These are phyloP conservation scores for Vigna angularis DNA, from an alignment of 306 rosid species.

Conservation along the genomic window DNA sequence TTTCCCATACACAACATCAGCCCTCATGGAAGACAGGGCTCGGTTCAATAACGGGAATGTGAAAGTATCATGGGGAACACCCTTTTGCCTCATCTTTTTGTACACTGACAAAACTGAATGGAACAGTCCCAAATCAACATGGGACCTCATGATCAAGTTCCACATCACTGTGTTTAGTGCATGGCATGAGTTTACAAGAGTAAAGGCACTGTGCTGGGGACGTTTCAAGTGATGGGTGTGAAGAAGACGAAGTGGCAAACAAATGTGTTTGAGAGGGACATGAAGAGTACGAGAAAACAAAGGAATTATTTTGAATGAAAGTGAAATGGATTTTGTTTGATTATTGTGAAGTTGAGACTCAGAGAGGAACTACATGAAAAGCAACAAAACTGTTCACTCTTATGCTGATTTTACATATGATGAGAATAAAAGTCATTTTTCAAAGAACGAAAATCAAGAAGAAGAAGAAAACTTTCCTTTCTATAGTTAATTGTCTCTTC, in stretches of 20 bases:
- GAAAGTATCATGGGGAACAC: constrained; percentile 52
- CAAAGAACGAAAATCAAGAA: not conserved
- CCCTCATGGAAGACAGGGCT: constrained; percentile 41
- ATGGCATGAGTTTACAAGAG: constrained; percentile 42
- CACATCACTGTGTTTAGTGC: constrained; percentile 44
- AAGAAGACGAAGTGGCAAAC: constrained; percentile 45
- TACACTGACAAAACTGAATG: constrained; percentile 49
- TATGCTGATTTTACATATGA: not conserved
- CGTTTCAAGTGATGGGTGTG: constrained; percentile 59
- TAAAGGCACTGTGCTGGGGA: constrained; percentile 16
- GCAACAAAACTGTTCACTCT: not conserved
- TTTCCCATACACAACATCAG: constrained; percentile 47
- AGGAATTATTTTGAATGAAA: constrained; percentile 40
- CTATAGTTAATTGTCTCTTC: no score
- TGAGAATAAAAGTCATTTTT: not conserved
- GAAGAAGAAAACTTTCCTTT: not conserved
- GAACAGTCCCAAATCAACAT: constrained; percentile 49
- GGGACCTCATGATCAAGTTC: constrained; percentile 56
- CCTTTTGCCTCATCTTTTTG: constrained; percentile 53
- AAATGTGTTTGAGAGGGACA: constrained; percentile 37
- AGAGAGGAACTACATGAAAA: not conserved
- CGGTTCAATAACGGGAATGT: constrained; percentile 58
- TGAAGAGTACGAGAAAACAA: constrained; percentile 21
- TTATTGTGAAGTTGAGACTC: not conserved
- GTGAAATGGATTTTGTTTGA: not conserved